These are phyloP conservation scores for Magnaporthiopsis incrustans DNA, from an alignment of 2,329 filamentous ascomycete species.

Conservation along the genomic window DNA sequence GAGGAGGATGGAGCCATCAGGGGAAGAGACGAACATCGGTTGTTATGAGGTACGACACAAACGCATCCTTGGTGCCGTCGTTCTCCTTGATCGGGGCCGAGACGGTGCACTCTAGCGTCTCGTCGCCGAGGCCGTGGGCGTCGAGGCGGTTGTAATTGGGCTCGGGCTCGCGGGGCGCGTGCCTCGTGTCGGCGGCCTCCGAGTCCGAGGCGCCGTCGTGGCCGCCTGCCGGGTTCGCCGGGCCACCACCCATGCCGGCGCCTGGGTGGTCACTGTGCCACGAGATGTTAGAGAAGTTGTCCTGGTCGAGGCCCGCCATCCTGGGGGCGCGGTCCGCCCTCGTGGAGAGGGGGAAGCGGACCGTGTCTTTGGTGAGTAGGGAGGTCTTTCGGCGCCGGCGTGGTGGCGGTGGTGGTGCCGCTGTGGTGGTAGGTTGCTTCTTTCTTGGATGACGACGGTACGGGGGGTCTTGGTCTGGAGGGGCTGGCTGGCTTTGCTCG, in stretches of 20 bases:
- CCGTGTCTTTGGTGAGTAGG: too few species aligned
- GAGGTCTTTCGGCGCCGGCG: too few species aligned
- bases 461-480: too few species aligned
- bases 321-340: constrained; percentile 1
- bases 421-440: too few species aligned
- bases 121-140: constrained; percentile 57
- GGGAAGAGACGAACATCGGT: constrained; percentile 58
- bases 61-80: constrained; percentile 92
- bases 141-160: constrained; percentile 46
- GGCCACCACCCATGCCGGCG: constrained; percentile 26
- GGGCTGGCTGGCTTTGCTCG: too few species aligned
- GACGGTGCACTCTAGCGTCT: constrained; percentile 77
- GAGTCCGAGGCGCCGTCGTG: constrained; percentile 24
- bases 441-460: too few species aligned
- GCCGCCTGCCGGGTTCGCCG: constrained; percentile 26
- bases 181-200: constrained; percentile 18
- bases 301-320: constrained; percentile 46
- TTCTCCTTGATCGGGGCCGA: constrained; percentile 86
- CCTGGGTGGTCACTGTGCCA: constrained; percentile 61
- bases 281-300: constrained; percentile 74
- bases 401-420: too few species aligned
- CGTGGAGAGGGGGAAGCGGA: not conserved
- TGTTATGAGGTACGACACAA: constrained; percentile 90
- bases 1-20: constrained; percentile 7
- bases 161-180: constrained; percentile 29